These are phyloP conservation scores for Anethum foeniculum DNA, from an alignment of 140 eudicot species.

Conservation along the genomic window DNA sequence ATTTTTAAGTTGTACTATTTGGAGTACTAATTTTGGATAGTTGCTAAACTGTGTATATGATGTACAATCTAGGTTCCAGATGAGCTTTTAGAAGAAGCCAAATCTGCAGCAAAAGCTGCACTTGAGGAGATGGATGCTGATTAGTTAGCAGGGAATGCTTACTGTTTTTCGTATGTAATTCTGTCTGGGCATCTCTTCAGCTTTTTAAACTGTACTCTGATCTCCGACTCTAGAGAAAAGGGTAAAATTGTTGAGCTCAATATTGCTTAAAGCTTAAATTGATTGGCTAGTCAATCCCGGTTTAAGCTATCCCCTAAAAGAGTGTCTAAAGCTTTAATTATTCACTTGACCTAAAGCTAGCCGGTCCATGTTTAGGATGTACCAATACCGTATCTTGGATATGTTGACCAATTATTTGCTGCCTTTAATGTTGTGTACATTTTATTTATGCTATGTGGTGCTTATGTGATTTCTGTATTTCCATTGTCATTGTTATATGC, in stretches of 20 bases:
- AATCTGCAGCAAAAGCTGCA: constrained; percentile 85
- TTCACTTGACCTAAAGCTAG: background rate
- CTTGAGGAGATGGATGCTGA: constrained; percentile 99
- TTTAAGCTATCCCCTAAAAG: background rate
- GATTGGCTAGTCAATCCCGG: background rate
- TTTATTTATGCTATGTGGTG: background rate
- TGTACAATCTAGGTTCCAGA: constrained; percentile 59
- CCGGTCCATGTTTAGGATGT: background rate
- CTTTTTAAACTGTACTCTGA: background rate
- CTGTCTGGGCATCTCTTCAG: background rate
- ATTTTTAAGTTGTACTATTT: background rate
- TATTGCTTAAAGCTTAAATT: background rate
- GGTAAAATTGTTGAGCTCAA: background rate
- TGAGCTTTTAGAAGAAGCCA: constrained; percentile 76
- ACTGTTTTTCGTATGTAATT: background rate
- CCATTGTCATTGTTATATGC: background rate
- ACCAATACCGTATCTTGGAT: background rate
- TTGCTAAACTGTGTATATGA: background rate
- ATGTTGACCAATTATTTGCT: background rate
- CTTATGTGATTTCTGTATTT: background rate
- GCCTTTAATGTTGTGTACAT: background rate
- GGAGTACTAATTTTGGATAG: background rate
- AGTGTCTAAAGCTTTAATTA: background rate
- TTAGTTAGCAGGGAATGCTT: constrained; percentile 19
- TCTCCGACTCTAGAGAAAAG: background rate